These are phyloP conservation scores for Lachnellula arida DNA, from an alignment of 2,329 filamentous ascomycete species.

Conservation along the genomic window DNA sequence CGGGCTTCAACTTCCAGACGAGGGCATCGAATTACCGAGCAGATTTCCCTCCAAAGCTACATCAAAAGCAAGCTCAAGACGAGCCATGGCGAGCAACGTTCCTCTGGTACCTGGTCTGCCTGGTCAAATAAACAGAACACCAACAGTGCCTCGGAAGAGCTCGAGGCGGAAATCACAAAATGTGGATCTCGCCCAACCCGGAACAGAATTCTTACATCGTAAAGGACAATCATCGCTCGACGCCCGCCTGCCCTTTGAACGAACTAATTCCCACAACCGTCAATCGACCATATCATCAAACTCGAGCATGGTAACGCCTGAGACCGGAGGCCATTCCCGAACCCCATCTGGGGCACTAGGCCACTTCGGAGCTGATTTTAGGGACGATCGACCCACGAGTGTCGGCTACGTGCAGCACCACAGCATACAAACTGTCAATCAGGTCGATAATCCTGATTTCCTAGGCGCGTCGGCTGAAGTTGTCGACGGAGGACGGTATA, in stretches of 20 bases:
- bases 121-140: conserved; percentile 14
- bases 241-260: conserved; percentile 51
- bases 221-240: conserved; percentile 22
- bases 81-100: conserved; percentile 14
- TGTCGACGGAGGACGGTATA: conserved; percentile 37
- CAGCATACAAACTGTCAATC: conserved; percentile 51
- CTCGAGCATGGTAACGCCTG: conserved; percentile 46
- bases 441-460: conserved; percentile 42
- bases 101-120: conserved; percentile 38
- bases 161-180: conserved; percentile 50
- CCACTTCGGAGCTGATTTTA: conserved; percentile 31
- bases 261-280: conserved; percentile 48
- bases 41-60: conserved; percentile 57
- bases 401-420: conserved; percentile 55
- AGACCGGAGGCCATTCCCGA: conserved; percentile 40
- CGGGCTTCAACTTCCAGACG: conserved; percentile 45
- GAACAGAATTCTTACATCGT: conserved; percentile 8
- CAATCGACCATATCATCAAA: conserved; percentile 46
- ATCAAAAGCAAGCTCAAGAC: conserved; percentile 29
- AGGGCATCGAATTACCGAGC: conserved; percentile 47
- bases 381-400: conserved; percentile 47
- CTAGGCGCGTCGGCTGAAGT: conserved; percentile 54
- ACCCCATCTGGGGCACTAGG: conserved; percentile 20
- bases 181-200: conserved; percentile 18
- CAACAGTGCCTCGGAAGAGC: conserved; percentile 64